These are phyloP conservation scores for Fonsecaea monophora DNA, from an alignment of 2,329 filamentous ascomycete genomes.

Conservation along the genomic window DNA sequence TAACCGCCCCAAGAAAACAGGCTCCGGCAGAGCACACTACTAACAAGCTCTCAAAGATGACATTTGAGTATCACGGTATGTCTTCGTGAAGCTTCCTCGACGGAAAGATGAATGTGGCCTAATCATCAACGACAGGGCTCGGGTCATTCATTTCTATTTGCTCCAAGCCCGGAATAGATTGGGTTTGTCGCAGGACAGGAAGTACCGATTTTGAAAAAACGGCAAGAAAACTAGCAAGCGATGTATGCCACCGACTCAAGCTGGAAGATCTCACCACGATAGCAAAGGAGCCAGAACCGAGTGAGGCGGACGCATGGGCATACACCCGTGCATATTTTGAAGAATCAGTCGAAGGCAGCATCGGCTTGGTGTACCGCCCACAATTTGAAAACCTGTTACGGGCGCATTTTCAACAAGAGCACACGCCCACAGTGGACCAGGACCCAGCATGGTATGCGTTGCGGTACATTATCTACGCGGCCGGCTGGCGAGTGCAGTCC, in stretches of 20 bases:
- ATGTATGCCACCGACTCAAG: not conserved
- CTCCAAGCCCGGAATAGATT: not conserved
- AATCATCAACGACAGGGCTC: no score
- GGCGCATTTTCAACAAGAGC: not conserved
- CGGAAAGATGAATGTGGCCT: no score
- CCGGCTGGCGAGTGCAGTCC: not conserved
- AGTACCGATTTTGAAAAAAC: not conserved
- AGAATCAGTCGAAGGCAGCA: not conserved
- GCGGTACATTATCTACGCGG: not conserved
- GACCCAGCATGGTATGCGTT: not conserved
- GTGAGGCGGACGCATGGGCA: not conserved
- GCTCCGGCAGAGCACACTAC: no score
- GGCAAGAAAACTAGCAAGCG: not conserved
- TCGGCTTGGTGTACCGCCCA: not conserved
- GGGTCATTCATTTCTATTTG: not conserved
- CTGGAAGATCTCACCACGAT: not conserved
- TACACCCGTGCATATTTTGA: not conserved
- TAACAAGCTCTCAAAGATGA: no score
- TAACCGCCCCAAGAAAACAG: no score
- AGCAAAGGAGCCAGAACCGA: not conserved
- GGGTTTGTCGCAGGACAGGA: not conserved
- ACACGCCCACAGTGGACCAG: not conserved
- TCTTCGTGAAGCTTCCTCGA: not conserved
- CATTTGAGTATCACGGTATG: no score
- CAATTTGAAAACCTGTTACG: not conserved